Evolutionary conservation across 176 grass and related monocot genomes (phyloP).

Genomic region (Ampelocalamus luodianensis): DNA sequence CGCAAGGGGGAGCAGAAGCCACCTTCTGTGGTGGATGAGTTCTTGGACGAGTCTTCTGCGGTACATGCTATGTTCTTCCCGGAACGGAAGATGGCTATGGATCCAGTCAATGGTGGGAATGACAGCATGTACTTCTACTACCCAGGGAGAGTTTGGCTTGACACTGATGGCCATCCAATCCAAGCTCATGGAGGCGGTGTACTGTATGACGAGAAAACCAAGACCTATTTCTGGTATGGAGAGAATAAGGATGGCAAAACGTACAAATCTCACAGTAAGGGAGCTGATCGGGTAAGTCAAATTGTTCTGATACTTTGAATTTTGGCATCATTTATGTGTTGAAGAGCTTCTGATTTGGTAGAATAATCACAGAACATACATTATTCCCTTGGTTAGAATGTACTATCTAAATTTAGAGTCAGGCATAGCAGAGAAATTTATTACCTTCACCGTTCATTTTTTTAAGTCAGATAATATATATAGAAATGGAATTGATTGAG

Average conservation of each 20-base stretch:
- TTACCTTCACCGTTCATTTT: background rate
- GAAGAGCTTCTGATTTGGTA: slow-evolving; percentile 4
- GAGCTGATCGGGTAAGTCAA: slow-evolving; percentile 73
- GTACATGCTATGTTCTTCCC: slow-evolving; percentile 92
- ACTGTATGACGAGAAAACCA: slow-evolving; percentile 66
- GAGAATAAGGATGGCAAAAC: slow-evolving; percentile 96
- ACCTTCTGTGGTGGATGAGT: slow-evolving; percentile 80
- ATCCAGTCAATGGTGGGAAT: slow-evolving; percentile 59
- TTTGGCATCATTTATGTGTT: slow-evolving; percentile 17
- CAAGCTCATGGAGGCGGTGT: slow-evolving; percentile 95
- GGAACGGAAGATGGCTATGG: slow-evolving; percentile 49
- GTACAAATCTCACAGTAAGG: slow-evolving; percentile 77
- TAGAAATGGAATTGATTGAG: background rate
- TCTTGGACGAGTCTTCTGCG: slow-evolving; percentile 82
- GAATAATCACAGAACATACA: background rate
- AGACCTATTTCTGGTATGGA: slow-evolving; percentile 90
- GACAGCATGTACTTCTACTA: slow-evolving; percentile 64
- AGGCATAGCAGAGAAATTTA: background rate
- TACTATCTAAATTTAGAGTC: slow-evolving; percentile 30
- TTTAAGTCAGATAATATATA: background rate
- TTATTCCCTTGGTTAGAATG: background rate
- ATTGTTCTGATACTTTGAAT: slow-evolving; percentile 21
- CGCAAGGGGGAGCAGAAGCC: slow-evolving; percentile 80
- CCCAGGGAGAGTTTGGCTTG: slow-evolving; percentile 82
- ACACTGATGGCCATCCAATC: slow-evolving; percentile 89